These are phyloP conservation scores for Kondoa subrosea DNA, from an alignment of 768 basidiomycete species.

Conservation along the genomic window DNA sequence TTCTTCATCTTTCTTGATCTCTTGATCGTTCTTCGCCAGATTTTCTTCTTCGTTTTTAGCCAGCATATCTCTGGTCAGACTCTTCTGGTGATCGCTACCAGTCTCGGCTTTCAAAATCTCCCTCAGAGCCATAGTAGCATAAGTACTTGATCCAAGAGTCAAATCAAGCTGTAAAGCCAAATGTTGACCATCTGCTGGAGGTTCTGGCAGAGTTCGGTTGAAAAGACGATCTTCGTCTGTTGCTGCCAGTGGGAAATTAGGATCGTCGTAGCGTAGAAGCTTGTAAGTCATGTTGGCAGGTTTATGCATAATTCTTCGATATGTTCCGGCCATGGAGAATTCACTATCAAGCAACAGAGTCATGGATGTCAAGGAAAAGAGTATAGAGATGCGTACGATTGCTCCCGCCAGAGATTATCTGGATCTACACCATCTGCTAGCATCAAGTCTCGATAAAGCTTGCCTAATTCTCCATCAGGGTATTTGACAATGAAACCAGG, in stretches of 20 bases:
- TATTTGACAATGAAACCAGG: constrained; percentile 89
- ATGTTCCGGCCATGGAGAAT: constrained; percentile 66
- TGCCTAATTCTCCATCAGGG: constrained; percentile 72
- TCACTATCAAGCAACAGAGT: constrained; percentile 21
- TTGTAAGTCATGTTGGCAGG: constrained; percentile 70
- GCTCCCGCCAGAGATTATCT: constrained; percentile 70
- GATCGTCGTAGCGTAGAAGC: constrained; percentile 74
- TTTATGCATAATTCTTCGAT: constrained; percentile 73
- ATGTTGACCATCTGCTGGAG: constrained; percentile 57
- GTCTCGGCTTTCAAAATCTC: constrained; percentile 93
- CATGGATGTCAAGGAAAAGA: constrained; percentile 5
- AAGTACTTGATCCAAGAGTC: constrained; percentile 74
- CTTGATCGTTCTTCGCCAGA: neutral
- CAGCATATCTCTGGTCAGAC: constrained; percentile 15
- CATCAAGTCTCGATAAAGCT: constrained; percentile 66
- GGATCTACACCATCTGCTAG: constrained; percentile 74
- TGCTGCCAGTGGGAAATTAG: constrained; percentile 76
- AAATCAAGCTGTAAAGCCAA: constrained; percentile 70
- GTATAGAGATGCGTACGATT: constrained; percentile 45
- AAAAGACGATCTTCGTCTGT: constrained; percentile 88
- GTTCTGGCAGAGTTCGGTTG: constrained; percentile 53
- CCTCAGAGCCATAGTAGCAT: constrained; percentile 94
- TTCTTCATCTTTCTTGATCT: neutral
- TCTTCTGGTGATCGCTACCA: constrained; percentile 33
- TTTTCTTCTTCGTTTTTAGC: neutral